A percentile compares a stretch with the other conserved stretches of the same genome.
These are phyloP conservation scores for Aegilops longissima DNA, from an alignment of 176 grass and related monocot genomes.

Conservation along the genomic window DNA sequence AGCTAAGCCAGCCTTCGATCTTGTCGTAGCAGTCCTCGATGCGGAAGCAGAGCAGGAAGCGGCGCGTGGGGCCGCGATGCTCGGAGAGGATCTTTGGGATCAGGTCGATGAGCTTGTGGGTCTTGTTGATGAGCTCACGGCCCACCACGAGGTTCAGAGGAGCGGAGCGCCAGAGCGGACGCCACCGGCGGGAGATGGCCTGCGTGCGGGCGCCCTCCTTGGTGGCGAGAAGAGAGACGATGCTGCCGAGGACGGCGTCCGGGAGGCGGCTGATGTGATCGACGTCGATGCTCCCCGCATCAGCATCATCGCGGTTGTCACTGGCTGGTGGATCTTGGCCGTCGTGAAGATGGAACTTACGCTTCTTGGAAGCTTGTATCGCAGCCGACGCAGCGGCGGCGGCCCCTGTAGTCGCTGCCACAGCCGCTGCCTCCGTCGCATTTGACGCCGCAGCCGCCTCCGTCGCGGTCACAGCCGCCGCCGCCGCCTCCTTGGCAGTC, in stretches of 20 bases:
- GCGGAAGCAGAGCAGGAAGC: neutral
- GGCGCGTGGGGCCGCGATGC: neutral
- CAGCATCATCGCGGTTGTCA: neutral
- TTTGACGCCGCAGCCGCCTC: too few relatives aligned
- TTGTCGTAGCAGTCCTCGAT: neutral
- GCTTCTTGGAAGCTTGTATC: neutral
- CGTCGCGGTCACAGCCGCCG: too few relatives aligned
- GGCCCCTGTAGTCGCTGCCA: too few relatives aligned
- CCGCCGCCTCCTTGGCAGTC: too few relatives aligned
- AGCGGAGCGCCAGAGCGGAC: neutral
- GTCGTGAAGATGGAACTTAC: neutral
- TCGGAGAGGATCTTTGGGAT: neutral
- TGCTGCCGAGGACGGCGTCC: neutral
- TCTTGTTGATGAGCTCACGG: neutral
- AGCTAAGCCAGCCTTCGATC: neutral
- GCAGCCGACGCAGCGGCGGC: neutral
- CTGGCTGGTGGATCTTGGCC: neutral
- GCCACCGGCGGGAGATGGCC: neutral
- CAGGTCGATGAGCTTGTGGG: neutral
- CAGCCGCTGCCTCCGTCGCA: too few relatives aligned
- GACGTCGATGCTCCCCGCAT: neutral
- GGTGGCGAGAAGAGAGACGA: neutral
- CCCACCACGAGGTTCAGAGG: neutral
- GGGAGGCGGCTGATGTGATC: neutral
- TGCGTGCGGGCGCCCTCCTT: neutral